Conservation (phyloP, 495 filamentous ascomycete genomes). For the Penicillium cataractarum region DNA sequence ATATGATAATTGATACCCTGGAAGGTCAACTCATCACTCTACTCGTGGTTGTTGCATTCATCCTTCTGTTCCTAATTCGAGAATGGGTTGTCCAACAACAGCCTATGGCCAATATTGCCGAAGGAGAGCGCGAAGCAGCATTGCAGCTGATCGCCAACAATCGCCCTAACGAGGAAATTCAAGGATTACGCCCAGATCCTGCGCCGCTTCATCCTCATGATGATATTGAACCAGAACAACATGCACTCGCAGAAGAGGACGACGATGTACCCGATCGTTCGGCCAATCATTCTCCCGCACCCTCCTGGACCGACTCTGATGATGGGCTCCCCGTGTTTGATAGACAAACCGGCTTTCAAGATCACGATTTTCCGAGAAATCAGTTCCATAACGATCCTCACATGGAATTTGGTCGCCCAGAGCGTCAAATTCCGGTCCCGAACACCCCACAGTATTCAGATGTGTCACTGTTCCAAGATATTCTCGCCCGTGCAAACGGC, state of each 20-base stretch:
- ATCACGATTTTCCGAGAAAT: neutral
- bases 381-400: neutral
- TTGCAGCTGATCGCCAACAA: constrained; percentile 46
- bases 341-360: neutral
- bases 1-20: constrained; percentile 76
- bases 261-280: constrained; percentile 15
- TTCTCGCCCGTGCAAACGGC: constrained; percentile 57
- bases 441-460: constrained; percentile 18
- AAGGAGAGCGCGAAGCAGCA: constrained; percentile 54
- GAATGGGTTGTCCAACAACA: constrained; percentile 99
- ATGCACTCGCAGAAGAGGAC: constrained; percentile 23
- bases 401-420: neutral
- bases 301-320: constrained; percentile 30
- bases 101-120: constrained; percentile 65
- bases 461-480: constrained; percentile 52
- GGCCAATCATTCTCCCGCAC: constrained; percentile 26
- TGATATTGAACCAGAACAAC: constrained; percentile 12
- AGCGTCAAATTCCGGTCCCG: constrained; percentile 3
- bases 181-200: constrained; percentile 8
- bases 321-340: constrained; percentile 19
- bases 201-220: constrained; percentile 9
- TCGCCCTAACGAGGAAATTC: constrained; percentile 28
- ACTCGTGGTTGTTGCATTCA: constrained; percentile 87
- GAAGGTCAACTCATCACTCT: constrained; percentile 95
- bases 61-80: constrained; percentile 90